These are phyloP conservation scores for Spiraea crenata DNA, from an alignment of 331 rosid species.

Conservation along the genomic window DNA sequence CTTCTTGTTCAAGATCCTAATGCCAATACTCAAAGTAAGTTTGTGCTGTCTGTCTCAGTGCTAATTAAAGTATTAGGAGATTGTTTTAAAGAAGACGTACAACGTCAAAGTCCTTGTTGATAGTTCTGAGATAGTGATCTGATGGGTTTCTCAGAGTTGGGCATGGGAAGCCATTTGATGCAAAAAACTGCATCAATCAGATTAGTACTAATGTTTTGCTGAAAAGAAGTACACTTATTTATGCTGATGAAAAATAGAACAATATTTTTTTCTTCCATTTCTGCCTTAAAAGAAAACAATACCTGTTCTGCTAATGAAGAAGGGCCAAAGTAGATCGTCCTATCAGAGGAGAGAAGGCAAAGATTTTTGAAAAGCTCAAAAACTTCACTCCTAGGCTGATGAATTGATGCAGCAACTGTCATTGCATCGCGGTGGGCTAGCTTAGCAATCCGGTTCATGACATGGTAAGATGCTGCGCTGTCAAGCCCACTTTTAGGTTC, in stretches of 20 bases:
- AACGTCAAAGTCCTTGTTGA: slow-evolving; percentile 70
- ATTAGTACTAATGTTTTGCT: too few species aligned
- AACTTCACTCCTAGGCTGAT: slow-evolving; percentile 75
- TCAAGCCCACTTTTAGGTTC: slow-evolving; percentile 88
- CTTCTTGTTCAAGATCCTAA: slow-evolving; percentile 58
- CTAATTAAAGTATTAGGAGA: too few species aligned
- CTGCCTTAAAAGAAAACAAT: too few species aligned
- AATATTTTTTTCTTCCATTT: too few species aligned
- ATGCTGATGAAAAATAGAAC: too few species aligned
- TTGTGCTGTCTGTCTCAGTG: too few species aligned
- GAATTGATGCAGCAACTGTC: slow-evolving; percentile 62
- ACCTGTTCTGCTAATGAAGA: slow-evolving; percentile 66
- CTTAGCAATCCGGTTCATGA: slow-evolving; percentile 64
- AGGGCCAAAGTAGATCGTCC: slow-evolving; percentile 66
- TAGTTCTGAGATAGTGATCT: slow-evolving; percentile 65
- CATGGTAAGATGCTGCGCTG: slow-evolving; percentile 80
- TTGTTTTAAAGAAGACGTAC: slow-evolving; percentile 9
- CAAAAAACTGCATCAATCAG: slow-evolving; percentile 43
- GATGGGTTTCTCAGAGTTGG: slow-evolving; percentile 64
- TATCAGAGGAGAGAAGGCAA: slow-evolving; percentile 62
- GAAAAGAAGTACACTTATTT: too few species aligned
- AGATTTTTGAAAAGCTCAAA: slow-evolving; percentile 62
- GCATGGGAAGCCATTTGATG: slow-evolving; percentile 62
- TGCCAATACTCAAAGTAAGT: too few species aligned
- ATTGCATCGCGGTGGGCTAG: slow-evolving; percentile 39